Base-by-base conservation (phyloP, 768 basidiomycete species). In the Leccinum disarticulatum region DNA sequence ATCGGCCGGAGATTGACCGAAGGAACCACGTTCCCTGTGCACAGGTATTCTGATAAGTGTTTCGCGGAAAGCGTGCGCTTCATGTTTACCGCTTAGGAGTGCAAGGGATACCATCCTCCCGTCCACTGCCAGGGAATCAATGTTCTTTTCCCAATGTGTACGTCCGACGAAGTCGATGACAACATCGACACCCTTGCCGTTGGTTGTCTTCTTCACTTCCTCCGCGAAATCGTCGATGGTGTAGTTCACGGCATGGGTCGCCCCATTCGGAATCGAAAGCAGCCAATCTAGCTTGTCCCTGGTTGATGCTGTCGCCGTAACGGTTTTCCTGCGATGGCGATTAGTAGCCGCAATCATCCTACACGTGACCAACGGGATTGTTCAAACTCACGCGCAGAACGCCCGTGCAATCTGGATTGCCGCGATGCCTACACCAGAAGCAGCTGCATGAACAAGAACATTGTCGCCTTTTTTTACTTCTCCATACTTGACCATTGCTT, bases 361-460 rank as follows among this genome's bases (percentile, higher is more conserved):
- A 49, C 51, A 54, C 3, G 5, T 49, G 28, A 47, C 25, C 47
- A 31, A 60, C 22, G 33, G 19, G 31, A 50, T 14, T 62, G 52
- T 57, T 33, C 47, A 59, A 59, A 81, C 89, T 77, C 68, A 92
- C 90, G 90, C 90, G 59, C 84, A 85, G 61, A 81, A 83, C 49
- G 81, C 68, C 27, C 91, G 85, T 19, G 94, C 92, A 19, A 97
- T 76, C 73, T 98, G 95, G 52, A 90, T 91, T 14, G 92, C 91
- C 3, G 94, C 88, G 15, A 95, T 72, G 1, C 94, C 94, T 4
- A 97, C 93, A 30, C 95, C 93, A 13, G 91, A 93, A 3, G 93
- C 93, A 7, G 88, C 95, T 19, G 94, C 93, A 69, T 98, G 96
- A 13, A 98, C 80, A 15, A 98, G 81, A 10, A 93, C 91, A 67